Conservation (phyloP, 176 grass and related monocot species). For the Coix lacrymajobi region DNA sequence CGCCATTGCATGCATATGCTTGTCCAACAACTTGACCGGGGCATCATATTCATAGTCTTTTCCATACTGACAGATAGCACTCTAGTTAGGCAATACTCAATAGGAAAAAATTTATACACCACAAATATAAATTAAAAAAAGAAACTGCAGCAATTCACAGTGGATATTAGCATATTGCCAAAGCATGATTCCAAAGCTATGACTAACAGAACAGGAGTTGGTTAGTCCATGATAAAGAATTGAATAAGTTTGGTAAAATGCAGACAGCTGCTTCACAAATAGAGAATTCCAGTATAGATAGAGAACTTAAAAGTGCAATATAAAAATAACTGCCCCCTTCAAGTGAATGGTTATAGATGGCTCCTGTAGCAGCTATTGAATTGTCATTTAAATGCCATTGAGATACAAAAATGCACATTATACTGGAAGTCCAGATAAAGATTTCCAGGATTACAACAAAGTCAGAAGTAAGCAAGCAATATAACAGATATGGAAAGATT, state of each 20-base stretch:
- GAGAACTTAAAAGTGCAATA: not conserved
- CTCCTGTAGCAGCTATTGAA: not conserved
- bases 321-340: not conserved
- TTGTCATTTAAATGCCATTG: not conserved
- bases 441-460: not conserved
- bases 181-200: not conserved
- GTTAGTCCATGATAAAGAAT: not conserved
- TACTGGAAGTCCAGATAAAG: not conserved
- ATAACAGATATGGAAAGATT: not conserved
- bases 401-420: not conserved
- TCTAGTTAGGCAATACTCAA: conserved; percentile 21
- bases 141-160: not conserved
- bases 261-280: not conserved
- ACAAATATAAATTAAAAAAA: not conserved
- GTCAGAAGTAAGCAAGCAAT: not conserved
- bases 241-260: not conserved
- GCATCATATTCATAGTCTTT: conserved; percentile 97
- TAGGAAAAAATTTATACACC: not conserved
- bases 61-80: conserved; percentile 70
- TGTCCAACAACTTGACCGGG: conserved; percentile 98
- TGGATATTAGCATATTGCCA: not conserved
- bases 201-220: not conserved
- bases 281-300: not conserved
- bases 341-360: not conserved
- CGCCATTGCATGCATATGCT: conserved; percentile 88